Conservation (phyloP, 2,329 filamentous ascomycete species). For the Fonsecaea erecta region DNA sequence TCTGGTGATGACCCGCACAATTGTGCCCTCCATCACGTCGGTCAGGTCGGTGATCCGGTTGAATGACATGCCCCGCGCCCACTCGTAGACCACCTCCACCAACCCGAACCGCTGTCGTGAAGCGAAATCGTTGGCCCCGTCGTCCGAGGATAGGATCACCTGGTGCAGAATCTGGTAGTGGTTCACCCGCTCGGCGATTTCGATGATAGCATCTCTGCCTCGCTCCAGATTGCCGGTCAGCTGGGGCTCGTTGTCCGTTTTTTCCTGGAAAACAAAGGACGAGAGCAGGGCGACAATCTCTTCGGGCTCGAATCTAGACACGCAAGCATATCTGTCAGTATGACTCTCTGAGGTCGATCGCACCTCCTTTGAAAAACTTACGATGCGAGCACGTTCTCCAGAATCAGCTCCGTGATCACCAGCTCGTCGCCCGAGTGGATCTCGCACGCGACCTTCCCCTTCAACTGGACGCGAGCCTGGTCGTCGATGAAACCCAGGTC, state of each 20-base stretch:
- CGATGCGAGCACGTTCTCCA: constrained; percentile 94
- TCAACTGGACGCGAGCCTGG: constrained; percentile 84
- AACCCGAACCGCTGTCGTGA: constrained; percentile 86
- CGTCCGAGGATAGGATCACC: constrained; percentile 86
- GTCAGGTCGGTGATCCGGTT: constrained; percentile 96
- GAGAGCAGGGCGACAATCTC: constrained; percentile 95
- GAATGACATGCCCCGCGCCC: constrained; percentile 97
- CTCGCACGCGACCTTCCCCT: constrained; percentile 98
- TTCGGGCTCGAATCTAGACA: constrained; percentile 52
- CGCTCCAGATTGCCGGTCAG: constrained; percentile 80
- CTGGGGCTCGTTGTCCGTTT: constrained; percentile 79
- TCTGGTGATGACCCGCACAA: constrained; percentile 90
- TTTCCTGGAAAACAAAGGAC: constrained; percentile 96
- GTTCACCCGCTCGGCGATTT: constrained; percentile 91
- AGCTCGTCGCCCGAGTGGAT: constrained; percentile 97
- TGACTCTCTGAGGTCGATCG: neutral
- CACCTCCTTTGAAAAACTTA: too few species aligned
- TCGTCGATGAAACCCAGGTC: constrained; percentile 92
- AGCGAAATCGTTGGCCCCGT: constrained; percentile 91
- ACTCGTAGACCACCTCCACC: constrained; percentile 97
- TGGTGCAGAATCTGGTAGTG: constrained; percentile 86
- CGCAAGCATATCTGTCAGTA: too few species aligned
- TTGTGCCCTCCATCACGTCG: constrained; percentile 95
- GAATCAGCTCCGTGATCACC: constrained; percentile 90
- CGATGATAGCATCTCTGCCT: constrained; percentile 82